Percentiles rank a stretch among this genome's conserved stretches.
Conservation (phyloP, 768 basidiomycete genomes). For the Tylopilus balloui region DNA sequence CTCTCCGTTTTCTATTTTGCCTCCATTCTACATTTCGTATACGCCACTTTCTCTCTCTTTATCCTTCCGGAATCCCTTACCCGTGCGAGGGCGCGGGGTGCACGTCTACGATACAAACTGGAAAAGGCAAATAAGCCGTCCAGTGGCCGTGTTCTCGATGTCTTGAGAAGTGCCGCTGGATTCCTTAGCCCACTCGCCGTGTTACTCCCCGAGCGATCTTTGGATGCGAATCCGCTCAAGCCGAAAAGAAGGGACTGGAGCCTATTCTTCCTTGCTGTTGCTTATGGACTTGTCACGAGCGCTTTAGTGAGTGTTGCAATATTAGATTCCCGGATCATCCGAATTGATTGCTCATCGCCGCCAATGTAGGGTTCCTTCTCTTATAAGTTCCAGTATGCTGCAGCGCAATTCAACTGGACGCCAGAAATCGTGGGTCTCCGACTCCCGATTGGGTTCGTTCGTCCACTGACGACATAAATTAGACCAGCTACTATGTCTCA, state of each 20-base stretch:
- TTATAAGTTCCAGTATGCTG: slow-evolving; percentile 64
- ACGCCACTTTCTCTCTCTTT: slow-evolving; percentile 47
- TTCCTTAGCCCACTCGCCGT: slow-evolving; percentile 72
- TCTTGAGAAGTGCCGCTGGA: slow-evolving; percentile 44
- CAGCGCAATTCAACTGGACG: slow-evolving; percentile 58
- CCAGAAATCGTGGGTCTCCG: slow-evolving; percentile 51
- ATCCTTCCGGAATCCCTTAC: slow-evolving; percentile 79
- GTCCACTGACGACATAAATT: neutral
- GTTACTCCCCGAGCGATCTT: slow-evolving; percentile 45
- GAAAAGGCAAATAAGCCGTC: slow-evolving; percentile 9
- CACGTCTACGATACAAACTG: slow-evolving; percentile 13
- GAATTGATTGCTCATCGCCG: neutral
- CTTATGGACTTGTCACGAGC: slow-evolving; percentile 44
- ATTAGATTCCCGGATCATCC: neutral
- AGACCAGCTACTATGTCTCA: slow-evolving; percentile 77
- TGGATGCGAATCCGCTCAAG: slow-evolving; percentile 38
- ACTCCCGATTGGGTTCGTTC: neutral
- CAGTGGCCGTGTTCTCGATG: neutral
- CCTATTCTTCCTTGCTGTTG: slow-evolving; percentile 50
- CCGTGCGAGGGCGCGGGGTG: slow-evolving; percentile 36
- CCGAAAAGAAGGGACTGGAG: slow-evolving; percentile 56
- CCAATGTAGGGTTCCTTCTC: slow-evolving; percentile 47
- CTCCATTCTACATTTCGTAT: slow-evolving; percentile 44
- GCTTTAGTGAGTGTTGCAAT: slow-evolving; percentile 39
- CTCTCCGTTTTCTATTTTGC: slow-evolving; percentile 74